Percentiles rank a stretch among this genome's conserved stretches.
phyloP scores from a whole-genome alignment of 2,329 filamentous ascomycete species.

The Polychaeton citri region DNA sequence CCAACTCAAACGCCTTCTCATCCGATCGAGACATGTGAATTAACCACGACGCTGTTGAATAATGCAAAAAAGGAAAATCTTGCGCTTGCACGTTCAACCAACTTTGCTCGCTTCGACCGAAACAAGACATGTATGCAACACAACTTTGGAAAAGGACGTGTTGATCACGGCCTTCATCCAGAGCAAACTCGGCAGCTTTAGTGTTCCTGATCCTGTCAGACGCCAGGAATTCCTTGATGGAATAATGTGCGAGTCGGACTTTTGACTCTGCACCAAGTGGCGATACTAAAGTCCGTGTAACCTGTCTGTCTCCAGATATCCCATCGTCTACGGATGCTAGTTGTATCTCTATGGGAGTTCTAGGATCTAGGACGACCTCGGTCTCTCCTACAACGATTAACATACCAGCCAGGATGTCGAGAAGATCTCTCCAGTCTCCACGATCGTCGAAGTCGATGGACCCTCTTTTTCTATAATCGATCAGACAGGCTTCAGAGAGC shows the following conservation, averaged over 20 bases:
- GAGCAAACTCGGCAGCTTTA: neutral
- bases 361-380: too few relatives aligned
- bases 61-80: neutral
- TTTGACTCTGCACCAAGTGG: neutral
- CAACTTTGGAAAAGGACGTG: neutral
- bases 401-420: neutral
- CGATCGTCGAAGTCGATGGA: neutral
- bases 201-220: neutral
- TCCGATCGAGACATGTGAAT: constrained; percentile 2
- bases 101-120: neutral
- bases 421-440: neutral
- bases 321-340: too few relatives aligned
- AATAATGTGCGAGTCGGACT: neutral
- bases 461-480: neutral
- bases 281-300: too few relatives aligned
- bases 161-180: neutral
- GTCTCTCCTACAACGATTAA: neutral
- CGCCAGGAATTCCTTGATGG: neutral
- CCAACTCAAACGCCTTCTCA: constrained; percentile 20
- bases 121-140: neutral
- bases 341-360: too few relatives aligned
- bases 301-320: too few relatives aligned
- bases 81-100: neutral
- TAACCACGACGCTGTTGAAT: neutral
- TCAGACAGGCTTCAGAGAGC: neutral